Evolutionary conservation across 192 early-diverging fungal genomes (phyloP).

Genomic region (Coemansia sp.): DNA sequence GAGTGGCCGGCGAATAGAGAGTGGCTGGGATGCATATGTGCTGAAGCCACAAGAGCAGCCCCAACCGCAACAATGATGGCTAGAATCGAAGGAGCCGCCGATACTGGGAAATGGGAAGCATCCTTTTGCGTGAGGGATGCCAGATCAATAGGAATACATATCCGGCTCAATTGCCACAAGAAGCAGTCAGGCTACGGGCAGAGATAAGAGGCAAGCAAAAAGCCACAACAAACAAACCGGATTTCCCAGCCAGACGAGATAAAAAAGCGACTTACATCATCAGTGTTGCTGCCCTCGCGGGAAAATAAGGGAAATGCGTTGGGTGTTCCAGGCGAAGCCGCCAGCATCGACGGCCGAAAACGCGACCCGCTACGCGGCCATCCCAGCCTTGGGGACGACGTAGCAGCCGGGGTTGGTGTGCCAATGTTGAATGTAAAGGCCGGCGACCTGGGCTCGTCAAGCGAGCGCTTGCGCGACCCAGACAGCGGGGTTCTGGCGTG

Average conservation of each 20-base stretch:
- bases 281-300: constrained; percentile 27
- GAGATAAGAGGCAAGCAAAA: no score
- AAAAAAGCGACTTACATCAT: constrained; percentile 36
- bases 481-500: neutral
- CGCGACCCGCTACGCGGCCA: constrained; percentile 23
- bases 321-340: constrained; percentile 10
- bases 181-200: no score
- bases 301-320: constrained; percentile 13
- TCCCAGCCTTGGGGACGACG: neutral
- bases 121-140: no score
- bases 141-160: no score
- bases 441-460: constrained; percentile 32
- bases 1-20: neutral
- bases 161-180: no score
- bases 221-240: no score
- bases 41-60: no score
- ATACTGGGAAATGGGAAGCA: no score
- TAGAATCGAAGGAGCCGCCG: no score
- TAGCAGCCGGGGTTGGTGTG: constrained; percentile 6
- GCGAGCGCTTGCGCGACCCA: constrained; percentile 33
- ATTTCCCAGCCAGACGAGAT: neutral
- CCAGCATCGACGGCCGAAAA: constrained; percentile 17
- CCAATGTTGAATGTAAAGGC: constrained; percentile 22
- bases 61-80: neutral
- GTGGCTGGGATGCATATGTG: neutral